A percentile compares a stretch with the other conserved stretches of the same genome.
These are phyloP conservation scores for Salvia hispanica DNA, from an alignment of 257 asterid genomes.

Conservation along the genomic window DNA sequence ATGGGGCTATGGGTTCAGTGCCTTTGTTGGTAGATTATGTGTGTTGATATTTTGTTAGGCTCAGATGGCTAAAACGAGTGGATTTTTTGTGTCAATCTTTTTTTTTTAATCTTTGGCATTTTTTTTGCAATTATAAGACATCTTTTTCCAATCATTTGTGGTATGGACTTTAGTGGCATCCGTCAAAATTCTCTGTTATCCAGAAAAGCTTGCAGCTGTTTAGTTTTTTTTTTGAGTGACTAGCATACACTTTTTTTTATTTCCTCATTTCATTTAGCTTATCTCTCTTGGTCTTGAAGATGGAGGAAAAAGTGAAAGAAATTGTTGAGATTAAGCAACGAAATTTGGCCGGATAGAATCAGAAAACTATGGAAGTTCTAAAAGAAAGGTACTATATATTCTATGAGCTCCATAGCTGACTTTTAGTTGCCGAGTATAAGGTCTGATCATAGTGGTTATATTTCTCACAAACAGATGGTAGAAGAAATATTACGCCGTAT, in stretches of 20 bases:
- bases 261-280: constrained; percentile 7
- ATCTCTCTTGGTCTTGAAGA: constrained; percentile 45
- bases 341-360: constrained; percentile 97
- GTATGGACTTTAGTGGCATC: not conserved
- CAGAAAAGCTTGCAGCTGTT: constrained; percentile 8
- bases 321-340: constrained; percentile 97
- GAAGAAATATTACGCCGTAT: constrained; percentile 22
- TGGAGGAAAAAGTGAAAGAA: constrained; percentile 99
- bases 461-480: not conserved
- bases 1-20: not conserved
- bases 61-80: constrained; percentile 3
- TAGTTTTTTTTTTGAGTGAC: constrained; percentile 6
- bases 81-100: not conserved
- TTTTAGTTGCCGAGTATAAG: constrained; percentile 17
- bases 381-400: constrained; percentile 74
- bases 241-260: not conserved
- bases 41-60: not conserved
- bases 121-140: not conserved
- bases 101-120: not conserved
- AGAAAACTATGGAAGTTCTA: constrained; percentile 87
- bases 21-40: constrained; percentile 4
- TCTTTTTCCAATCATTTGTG: constrained; percentile 19
- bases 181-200: not conserved
- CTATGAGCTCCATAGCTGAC: constrained; percentile 14
- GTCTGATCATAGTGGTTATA: not conserved